phyloP scores from a whole-genome alignment of 176 grass and related monocot species.

The Bonia amplexicaulis region DNA sequence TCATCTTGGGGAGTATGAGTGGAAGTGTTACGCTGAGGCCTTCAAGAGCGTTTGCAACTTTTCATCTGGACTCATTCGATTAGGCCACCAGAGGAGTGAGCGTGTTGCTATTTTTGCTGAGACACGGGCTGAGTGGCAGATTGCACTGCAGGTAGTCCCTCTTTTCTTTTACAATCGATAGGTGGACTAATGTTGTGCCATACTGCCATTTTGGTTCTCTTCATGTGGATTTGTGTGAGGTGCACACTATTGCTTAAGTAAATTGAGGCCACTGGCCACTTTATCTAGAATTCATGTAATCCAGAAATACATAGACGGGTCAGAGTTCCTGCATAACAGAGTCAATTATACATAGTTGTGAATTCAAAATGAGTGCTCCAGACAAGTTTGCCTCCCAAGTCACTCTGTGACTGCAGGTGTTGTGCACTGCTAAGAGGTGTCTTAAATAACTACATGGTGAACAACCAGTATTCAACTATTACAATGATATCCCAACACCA shows the following conservation, averaged over 20 bases:
- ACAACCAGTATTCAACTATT: not conserved
- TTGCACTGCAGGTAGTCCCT: constrained; percentile 74
- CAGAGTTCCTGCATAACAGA: not conserved
- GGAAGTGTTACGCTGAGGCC: constrained; percentile 73
- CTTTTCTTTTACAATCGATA: not conserved
- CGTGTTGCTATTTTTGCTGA: constrained; percentile 90
- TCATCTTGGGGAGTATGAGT: constrained; percentile 89
- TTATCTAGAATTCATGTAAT: not conserved
- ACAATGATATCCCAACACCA: not conserved
- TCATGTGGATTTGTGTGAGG: not conserved
- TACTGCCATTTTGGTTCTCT: constrained; percentile 17
- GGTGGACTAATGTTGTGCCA: not conserved
- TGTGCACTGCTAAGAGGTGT: not conserved
- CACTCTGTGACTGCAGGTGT: not conserved
- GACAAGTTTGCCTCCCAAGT: not conserved
- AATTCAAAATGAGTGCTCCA: not conserved
- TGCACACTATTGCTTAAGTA: not conserved
- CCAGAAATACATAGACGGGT: not conserved
- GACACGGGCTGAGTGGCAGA: constrained; percentile 85
- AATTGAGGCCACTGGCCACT: not conserved
- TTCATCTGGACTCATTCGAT: constrained; percentile 66
- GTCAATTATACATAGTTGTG: not conserved
- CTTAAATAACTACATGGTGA: not conserved
- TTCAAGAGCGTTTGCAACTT: constrained; percentile 77
- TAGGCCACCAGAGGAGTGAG: constrained; percentile 63